Evolutionary conservation across 306 rosid genomes (phyloP).

Genomic region (Ammopiptanthus mongolicus): DNA sequence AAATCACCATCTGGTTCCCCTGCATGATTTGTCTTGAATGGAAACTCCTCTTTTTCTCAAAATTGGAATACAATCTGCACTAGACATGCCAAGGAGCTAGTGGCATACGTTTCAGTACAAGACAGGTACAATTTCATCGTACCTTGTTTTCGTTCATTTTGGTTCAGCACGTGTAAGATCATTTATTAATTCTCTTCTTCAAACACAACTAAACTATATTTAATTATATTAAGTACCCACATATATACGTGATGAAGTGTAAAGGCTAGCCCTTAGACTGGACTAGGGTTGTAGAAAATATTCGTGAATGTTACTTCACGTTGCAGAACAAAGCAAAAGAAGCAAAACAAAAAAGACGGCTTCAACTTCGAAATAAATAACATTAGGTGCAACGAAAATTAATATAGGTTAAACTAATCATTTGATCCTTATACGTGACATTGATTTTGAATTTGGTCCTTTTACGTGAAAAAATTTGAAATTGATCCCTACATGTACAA

Average conservation of each 20-base stretch:
- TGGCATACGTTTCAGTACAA: slow-evolving; percentile 1
- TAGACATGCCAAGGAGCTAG: background rate
- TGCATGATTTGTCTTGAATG: background rate
- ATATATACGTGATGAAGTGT: slow-evolving; percentile 41
- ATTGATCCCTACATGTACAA: too few species aligned
- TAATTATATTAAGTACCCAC: background rate
- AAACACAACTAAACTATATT: slow-evolving; percentile 8
- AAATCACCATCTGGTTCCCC: background rate
- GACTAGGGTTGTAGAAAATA: slow-evolving; percentile 13
- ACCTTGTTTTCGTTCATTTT: background rate
- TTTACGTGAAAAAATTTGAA: too few species aligned
- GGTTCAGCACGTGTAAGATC: slow-evolving; percentile 15
- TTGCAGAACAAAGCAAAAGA: background rate
- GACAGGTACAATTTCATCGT: background rate
- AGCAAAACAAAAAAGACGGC: background rate
- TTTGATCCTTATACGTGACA: too few species aligned
- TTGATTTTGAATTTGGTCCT: too few species aligned
- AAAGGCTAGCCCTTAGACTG: slow-evolving; percentile 28
- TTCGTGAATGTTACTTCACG: slow-evolving; percentile 25
- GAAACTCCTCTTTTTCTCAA: background rate
- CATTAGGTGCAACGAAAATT: background rate
- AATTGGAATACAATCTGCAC: background rate
- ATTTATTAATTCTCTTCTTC: background rate
- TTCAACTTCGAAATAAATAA: slow-evolving; percentile 3
- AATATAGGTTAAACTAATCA: too few species aligned